phyloP scores from a whole-genome alignment of 352 stramenopile genomes.

The Pythium coloratum region DNA sequence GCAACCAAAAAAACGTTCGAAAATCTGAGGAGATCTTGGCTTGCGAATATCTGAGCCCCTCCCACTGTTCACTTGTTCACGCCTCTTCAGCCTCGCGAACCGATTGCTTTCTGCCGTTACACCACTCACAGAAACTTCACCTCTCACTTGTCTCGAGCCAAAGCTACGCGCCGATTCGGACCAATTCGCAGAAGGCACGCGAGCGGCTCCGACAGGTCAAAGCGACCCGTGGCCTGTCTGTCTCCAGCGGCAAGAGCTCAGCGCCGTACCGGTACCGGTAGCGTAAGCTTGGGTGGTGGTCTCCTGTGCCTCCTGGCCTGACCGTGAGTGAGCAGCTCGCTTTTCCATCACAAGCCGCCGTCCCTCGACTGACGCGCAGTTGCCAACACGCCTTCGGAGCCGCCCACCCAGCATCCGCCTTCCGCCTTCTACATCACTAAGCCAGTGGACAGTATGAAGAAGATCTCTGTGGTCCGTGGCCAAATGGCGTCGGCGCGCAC shows the following conservation, averaged over 20 bases:
- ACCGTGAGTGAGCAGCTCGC: slow-evolving; percentile 1
- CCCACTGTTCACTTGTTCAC: slow-evolving; percentile 5
- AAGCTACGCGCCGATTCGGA: slow-evolving; percentile 17
- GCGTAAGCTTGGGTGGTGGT: neutral
- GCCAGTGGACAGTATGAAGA: slow-evolving; percentile 19
- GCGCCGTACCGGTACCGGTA: neutral
- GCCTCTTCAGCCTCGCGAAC: neutral
- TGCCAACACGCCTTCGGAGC: neutral
- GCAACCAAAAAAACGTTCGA: neutral
- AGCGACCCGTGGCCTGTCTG: neutral
- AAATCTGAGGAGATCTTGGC: neutral
- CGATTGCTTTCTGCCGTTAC: slow-evolving; percentile 22
- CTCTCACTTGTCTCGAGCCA: neutral
- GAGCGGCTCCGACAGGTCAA: too few relatives aligned
- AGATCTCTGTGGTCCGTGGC: slow-evolving; percentile 15
- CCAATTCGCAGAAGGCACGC: neutral
- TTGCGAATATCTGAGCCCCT: neutral
- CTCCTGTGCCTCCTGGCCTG: neutral
- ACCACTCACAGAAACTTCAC: neutral
- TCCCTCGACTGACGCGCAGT: neutral
- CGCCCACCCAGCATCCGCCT: neutral
- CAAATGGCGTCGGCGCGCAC: slow-evolving; percentile 14
- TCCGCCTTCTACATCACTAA: neutral
- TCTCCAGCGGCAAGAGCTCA: neutral
- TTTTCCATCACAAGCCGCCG: neutral